Evolutionary conservation across 257 asterid species (phyloP).

Genomic region (Verbascum thapsus): DNA sequence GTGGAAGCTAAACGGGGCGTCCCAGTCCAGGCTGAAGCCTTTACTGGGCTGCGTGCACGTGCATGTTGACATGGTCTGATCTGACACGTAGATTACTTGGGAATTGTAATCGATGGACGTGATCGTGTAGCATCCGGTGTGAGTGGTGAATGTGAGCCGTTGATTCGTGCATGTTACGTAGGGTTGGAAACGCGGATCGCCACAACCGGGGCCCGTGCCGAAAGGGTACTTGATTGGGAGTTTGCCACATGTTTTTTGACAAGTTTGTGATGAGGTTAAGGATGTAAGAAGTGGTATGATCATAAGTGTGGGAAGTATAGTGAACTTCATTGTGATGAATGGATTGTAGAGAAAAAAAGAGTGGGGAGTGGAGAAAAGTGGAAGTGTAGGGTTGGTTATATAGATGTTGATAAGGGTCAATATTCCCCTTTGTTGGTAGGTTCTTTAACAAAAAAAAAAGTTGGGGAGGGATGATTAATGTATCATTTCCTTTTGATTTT

Average conservation of each 20-base stretch:
- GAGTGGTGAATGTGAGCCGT: constrained; percentile 64
- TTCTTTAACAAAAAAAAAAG: too few species aligned
- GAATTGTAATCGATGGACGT: constrained; percentile 70
- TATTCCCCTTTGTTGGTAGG: too few species aligned
- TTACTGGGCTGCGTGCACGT: constrained; percentile 67
- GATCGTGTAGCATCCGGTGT: constrained; percentile 69
- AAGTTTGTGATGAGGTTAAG: constrained; percentile 51
- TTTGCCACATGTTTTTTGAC: constrained; percentile 63
- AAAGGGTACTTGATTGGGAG: constrained; percentile 59
- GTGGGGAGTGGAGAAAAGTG: constrained; percentile 22
- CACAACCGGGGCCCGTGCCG: constrained; percentile 86
- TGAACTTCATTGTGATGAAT: constrained; percentile 31
- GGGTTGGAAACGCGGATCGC: constrained; percentile 70
- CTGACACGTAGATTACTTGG: constrained; percentile 61
- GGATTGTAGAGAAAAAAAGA: constrained; percentile 12
- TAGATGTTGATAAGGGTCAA: neutral
- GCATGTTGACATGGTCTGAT: constrained; percentile 86
- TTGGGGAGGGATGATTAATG: too few species aligned
- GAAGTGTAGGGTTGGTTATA: constrained; percentile 24
- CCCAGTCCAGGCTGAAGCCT: constrained; percentile 87
- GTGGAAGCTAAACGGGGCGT: constrained; percentile 71
- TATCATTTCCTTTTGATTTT: too few species aligned
- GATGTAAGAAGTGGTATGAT: constrained; percentile 41
- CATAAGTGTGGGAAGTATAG: constrained; percentile 26
- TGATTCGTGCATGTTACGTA: constrained; percentile 58